Evolutionary conservation across 2,329 filamentous ascomycete genomes (phyloP).

Genomic region (Colletotrichum sp.): DNA sequence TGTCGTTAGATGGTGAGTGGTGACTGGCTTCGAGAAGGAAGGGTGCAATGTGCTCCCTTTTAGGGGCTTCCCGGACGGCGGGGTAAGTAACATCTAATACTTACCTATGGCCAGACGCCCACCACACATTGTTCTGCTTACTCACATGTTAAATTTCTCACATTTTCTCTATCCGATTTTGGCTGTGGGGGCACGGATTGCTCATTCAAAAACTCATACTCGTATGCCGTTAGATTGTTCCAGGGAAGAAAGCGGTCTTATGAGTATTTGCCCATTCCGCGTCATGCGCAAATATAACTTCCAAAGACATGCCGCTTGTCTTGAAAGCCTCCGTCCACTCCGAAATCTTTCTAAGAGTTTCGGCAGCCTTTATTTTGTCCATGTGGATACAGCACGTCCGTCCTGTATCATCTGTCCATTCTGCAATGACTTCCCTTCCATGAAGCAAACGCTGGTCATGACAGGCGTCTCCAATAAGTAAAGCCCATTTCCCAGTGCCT

Average conservation of each 20-base stretch:
- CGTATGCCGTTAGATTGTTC: background rate
- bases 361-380: background rate
- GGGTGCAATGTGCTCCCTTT: background rate
- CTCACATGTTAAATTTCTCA: background rate
- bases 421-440: background rate
- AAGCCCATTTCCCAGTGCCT: background rate
- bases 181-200: background rate
- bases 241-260: background rate
- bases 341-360: background rate
- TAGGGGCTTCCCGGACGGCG: background rate
- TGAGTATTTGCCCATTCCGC: background rate
- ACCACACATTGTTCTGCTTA: background rate
- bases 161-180: background rate
- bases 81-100: background rate
- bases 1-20: background rate
- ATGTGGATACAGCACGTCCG: background rate
- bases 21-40: background rate
- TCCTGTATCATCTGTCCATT: background rate
- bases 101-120: background rate
- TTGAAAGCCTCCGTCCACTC: background rate
- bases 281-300: background rate
- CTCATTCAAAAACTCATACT: no score
- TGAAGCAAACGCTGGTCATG: background rate
- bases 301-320: background rate
- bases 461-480: background rate